Conservation (phyloP, 108 stramenopile genomes). For the Cyclotella choctawhatcheeana region DNA sequence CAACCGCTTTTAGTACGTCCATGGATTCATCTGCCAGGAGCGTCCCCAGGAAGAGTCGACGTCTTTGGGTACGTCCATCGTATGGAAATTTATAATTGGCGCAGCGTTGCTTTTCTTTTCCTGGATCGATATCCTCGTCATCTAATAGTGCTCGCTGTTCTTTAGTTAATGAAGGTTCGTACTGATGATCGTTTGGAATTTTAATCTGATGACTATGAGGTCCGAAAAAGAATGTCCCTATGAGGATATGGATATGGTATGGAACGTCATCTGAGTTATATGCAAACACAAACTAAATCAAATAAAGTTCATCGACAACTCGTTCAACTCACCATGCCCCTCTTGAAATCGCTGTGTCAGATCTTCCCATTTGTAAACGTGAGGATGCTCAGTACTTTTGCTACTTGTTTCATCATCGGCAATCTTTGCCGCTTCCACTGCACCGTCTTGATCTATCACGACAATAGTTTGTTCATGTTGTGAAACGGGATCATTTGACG, state of each 20-base stretch:
- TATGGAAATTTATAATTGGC: slow-evolving; percentile 16
- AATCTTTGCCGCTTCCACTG: background rate
- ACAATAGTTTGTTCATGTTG: background rate
- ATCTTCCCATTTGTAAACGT: slow-evolving; percentile 20
- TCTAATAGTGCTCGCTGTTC: slow-evolving; percentile 14
- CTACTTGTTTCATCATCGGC: background rate
- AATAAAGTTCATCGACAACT: no score
- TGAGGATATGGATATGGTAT: no score
- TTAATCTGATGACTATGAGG: slow-evolving; percentile 24
- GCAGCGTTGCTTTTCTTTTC: slow-evolving; percentile 17
- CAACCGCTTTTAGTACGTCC: slow-evolving; percentile 41
- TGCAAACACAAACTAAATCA: no score
- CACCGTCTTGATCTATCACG: background rate
- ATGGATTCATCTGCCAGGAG: slow-evolving; percentile 55
- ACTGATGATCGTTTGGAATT: background rate
- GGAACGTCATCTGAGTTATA: no score
- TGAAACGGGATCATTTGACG: no score
- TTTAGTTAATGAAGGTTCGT: slow-evolving; percentile 9
- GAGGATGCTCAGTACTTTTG: background rate
- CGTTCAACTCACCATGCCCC: slow-evolving; percentile 15
- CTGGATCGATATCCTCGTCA: slow-evolving; percentile 21
- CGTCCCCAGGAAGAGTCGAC: slow-evolving; percentile 24
- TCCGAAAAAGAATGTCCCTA: no score
- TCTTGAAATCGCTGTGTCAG: background rate
- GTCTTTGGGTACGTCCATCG: slow-evolving; percentile 2